Evolutionary conservation across 805 yeast species (phyloP).

Genomic region (Saturnispora silvae): DNA sequence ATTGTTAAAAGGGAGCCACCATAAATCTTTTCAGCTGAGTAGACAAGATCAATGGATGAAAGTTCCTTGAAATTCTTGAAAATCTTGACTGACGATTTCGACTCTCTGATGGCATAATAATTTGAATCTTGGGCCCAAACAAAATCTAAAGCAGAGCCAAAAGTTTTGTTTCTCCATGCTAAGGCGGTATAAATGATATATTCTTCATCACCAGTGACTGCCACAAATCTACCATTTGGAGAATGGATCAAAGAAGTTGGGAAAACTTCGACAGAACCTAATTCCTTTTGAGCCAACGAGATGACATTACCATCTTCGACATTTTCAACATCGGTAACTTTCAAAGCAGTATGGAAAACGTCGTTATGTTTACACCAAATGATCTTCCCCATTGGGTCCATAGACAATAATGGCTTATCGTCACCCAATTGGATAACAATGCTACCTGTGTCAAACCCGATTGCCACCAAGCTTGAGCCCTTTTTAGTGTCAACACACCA

Average conservation of each 20-base stretch:
- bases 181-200: conserved; percentile 90
- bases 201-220: conserved; percentile 97
- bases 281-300: conserved; percentile 72
- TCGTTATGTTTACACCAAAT: conserved; percentile 89
- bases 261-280: conserved; percentile 89
- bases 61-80: conserved; percentile 78
- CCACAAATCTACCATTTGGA: conserved; percentile 94
- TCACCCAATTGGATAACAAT: conserved; percentile 84
- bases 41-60: conserved; percentile 53
- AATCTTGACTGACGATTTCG: conserved; percentile 52
- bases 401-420: conserved; percentile 86
- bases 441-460: conserved; percentile 93
- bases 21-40: conserved; percentile 68
- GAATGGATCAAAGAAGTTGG: conserved; percentile 84
- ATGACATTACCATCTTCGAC: conserved; percentile 70
- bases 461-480: conserved; percentile 68
- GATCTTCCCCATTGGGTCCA: conserved; percentile 88
- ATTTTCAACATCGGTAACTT: conserved; percentile 47
- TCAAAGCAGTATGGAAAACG: conserved; percentile 72
- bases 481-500: conserved; percentile 85
- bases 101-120: conserved; percentile 73
- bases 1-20: conserved; percentile 87
- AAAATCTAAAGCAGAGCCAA: conserved; percentile 83
- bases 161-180: conserved; percentile 95
- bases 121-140: conserved; percentile 93